Conservation (phyloP, 2,329 filamentous ascomycete species). For the Fusarium anthophilum region DNA sequence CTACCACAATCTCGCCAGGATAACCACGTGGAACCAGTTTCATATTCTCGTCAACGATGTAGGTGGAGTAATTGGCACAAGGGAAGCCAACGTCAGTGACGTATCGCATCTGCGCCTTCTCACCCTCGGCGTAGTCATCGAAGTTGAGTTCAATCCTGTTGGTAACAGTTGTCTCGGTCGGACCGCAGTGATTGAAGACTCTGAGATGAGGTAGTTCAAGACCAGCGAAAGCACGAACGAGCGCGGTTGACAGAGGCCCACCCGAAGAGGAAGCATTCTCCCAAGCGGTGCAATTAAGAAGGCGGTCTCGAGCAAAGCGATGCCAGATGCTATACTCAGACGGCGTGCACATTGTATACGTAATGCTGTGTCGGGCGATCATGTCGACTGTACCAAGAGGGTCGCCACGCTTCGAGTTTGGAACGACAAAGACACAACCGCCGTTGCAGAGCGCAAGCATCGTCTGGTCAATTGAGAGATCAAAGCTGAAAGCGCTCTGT, state of each 20-base stretch:
- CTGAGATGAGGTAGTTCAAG: neutral
- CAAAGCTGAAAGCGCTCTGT: constrained; percentile 24
- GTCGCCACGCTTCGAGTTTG: neutral
- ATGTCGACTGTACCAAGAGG: constrained; percentile 4
- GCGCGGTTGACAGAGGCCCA: neutral
- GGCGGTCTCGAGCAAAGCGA: constrained; percentile 1
- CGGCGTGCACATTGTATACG: constrained; percentile 3
- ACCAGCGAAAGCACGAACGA: neutral
- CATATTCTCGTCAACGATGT: neutral
- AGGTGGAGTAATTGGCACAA: neutral
- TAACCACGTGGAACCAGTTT: neutral
- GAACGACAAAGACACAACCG: constrained; percentile 1
- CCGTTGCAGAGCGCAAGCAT: constrained; percentile 13
- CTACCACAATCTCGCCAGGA: constrained; percentile 10
- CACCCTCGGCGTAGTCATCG: neutral
- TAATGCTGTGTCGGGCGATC: constrained; percentile 4
- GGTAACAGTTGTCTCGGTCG: neutral
- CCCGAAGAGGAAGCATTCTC: constrained; percentile 1
- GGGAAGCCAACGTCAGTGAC: constrained; percentile 1
- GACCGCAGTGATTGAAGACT: neutral
- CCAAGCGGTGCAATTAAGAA: neutral
- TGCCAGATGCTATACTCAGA: constrained; percentile 17
- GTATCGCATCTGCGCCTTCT: neutral
- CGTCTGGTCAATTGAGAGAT: constrained; percentile 15
- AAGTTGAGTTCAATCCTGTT: neutral